A percentile compares a stretch with the other conserved stretches of the same genome.
phyloP scores from a whole-genome alignment of 331 rosid genomes.

The Malus hybrid region DNA sequence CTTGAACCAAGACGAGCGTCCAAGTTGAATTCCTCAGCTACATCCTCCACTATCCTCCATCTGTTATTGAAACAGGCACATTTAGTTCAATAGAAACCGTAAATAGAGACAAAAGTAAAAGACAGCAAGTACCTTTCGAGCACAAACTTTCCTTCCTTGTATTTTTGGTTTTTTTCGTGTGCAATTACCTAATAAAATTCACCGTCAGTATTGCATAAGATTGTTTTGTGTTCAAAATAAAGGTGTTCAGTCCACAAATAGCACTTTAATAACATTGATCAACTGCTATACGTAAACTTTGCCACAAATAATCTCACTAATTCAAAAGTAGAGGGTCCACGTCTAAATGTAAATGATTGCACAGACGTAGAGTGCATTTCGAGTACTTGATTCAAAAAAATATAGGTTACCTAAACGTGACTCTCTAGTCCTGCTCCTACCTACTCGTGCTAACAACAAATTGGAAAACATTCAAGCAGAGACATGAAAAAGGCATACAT shows the following conservation, averaged over 20 bases:
- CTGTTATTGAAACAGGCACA: conserved; percentile 24
- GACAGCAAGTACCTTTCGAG: conserved; percentile 50
- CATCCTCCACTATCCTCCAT: conserved; percentile 59
- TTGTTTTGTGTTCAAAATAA: not conserved
- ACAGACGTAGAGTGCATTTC: too few relatives aligned
- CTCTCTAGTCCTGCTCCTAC: not conserved
- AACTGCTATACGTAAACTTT: too few relatives aligned
- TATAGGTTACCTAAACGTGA: too few relatives aligned
- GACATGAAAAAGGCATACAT: conserved; percentile 42
- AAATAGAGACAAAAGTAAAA: not conserved
- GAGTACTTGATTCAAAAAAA: too few relatives aligned
- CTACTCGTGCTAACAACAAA: not conserved
- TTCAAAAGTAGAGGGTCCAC: too few relatives aligned
- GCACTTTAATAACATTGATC: too few relatives aligned
- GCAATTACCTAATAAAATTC: conserved; percentile 51
- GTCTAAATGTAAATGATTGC: too few relatives aligned
- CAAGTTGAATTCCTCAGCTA: conserved; percentile 43
- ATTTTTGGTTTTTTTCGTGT: conserved; percentile 57
- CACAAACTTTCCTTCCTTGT: conserved; percentile 85
- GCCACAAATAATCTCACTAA: too few relatives aligned
- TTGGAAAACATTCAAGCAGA: not conserved
- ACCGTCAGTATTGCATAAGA: not conserved
- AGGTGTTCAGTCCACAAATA: not conserved
- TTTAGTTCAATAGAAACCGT: not conserved
- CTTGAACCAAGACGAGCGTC: conserved; percentile 50